These are phyloP conservation scores for Cladosporium halotolerans DNA, from an alignment of 2,329 filamentous ascomycete genomes.

Conservation along the genomic window DNA sequence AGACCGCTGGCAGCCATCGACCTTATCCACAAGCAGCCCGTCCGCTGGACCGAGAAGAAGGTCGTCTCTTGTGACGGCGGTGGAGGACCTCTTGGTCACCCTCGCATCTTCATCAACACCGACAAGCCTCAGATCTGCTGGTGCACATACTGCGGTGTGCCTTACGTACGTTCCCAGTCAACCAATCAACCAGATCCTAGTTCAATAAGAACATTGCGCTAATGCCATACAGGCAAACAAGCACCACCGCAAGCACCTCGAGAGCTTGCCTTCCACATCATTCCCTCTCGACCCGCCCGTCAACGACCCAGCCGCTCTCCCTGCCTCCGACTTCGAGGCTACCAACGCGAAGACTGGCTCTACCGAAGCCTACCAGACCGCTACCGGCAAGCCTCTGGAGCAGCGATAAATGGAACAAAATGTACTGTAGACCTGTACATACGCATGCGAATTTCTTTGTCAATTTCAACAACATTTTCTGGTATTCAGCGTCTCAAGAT, in stretches of 20 bases:
- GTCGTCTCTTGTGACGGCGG: conserved; percentile 87
- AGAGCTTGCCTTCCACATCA: conserved; percentile 66
- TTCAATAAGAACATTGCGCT: background rate
- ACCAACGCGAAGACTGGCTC: conserved; percentile 26
- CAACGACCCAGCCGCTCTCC: conserved; percentile 53
- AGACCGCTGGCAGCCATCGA: conserved; percentile 86
- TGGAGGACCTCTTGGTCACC: conserved; percentile 83
- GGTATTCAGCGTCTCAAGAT: background rate
- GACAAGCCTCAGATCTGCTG: conserved; percentile 90
- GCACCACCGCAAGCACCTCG: conserved; percentile 75
- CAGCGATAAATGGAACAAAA: conserved; percentile 46
- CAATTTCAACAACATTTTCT: background rate
- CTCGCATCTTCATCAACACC: conserved; percentile 92
- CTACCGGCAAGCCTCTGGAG: conserved; percentile 53
- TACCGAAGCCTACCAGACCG: conserved; percentile 40
- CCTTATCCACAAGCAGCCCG: conserved; percentile 91
- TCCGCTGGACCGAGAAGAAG: conserved; percentile 79
- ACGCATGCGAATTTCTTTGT: conserved; percentile 7
- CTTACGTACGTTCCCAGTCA: conserved; percentile 63
- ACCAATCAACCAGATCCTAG: conserved; percentile 7
- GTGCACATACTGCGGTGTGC: conserved; percentile 90
- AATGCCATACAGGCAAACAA: conserved; percentile 66
- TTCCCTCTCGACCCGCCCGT: conserved; percentile 63
- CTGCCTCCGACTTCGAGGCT: conserved; percentile 35
- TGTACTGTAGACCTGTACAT: conserved; percentile 16